Evolutionary conservation across 495 filamentous ascomycete genomes (phyloP).

Genomic region (Neurospora sp.): DNA sequence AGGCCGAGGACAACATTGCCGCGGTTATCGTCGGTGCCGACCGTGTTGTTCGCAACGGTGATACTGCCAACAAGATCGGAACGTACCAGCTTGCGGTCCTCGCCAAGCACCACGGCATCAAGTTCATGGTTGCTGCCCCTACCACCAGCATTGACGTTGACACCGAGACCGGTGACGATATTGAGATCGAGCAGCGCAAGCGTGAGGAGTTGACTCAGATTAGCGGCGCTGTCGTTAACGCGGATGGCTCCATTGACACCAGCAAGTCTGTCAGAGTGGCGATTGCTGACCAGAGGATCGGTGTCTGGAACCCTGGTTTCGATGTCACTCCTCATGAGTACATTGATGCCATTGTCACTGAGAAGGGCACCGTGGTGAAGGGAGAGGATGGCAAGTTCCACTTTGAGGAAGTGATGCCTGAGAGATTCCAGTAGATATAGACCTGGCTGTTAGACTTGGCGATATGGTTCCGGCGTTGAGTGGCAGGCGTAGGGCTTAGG

Average conservation of each 20-base stretch:
- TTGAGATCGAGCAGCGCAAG: constrained; percentile 81
- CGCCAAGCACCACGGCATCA: constrained; percentile 75
- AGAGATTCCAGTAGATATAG: constrained; percentile 23
- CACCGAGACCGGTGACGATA: constrained; percentile 62
- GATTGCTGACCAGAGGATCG: constrained; percentile 71
- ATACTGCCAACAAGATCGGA: constrained; percentile 97
- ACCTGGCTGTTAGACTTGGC: neutral
- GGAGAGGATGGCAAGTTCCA: constrained; percentile 63
- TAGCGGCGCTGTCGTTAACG: constrained; percentile 54
- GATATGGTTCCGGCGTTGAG: neutral
- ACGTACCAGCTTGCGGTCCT: constrained; percentile 87
- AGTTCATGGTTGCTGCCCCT: constrained; percentile 91
- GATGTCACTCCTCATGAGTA: constrained; percentile 80
- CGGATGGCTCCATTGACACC: constrained; percentile 38
- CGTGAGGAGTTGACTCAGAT: constrained; percentile 70
- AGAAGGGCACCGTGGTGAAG: constrained; percentile 79
- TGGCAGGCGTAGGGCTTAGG: neutral
- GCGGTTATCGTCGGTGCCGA: constrained; percentile 93
- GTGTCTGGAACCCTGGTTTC: constrained; percentile 93
- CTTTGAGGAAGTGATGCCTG: constrained; percentile 44
- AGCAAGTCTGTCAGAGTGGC: constrained; percentile 54
- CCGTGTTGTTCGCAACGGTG: constrained; percentile 88
- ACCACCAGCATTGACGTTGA: constrained; percentile 85
- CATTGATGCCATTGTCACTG: constrained; percentile 91
- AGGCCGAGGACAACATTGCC: constrained; percentile 49